These are phyloP conservation scores for Fusarium nanum DNA, from an alignment of 2,329 filamentous ascomycete genomes.

Conservation along the genomic window DNA sequence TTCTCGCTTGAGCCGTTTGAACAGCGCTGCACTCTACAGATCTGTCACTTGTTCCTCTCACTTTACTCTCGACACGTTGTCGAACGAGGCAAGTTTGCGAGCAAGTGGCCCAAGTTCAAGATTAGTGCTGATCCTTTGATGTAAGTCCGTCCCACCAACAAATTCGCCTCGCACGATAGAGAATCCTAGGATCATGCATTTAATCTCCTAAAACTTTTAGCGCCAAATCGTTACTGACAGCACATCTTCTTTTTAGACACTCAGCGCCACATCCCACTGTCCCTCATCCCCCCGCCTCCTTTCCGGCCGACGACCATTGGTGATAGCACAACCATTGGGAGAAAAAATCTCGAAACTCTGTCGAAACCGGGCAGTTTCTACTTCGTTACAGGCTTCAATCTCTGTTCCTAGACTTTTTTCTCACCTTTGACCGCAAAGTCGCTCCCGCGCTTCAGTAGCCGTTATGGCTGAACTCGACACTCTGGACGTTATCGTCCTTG, in stretches of 20 bases:
- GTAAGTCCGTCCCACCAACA: conserved; percentile 13
- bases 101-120: conserved; percentile 6
- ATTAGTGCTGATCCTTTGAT: conserved; percentile 22
- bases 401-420: neutral
- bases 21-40: neutral
- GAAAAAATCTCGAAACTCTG: conserved; percentile 25
- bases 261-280: conserved; percentile 44
- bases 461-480: conserved; percentile 96
- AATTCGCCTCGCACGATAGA: conserved; percentile 19
- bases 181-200: conserved; percentile 23
- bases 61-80: conserved; percentile 5
- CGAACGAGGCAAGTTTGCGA: conserved; percentile 2
- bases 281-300: conserved; percentile 42
- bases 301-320: conserved; percentile 42
- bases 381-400: neutral
- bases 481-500: conserved; percentile 92
- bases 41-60: neutral
- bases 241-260: conserved; percentile 37
- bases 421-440: conserved; percentile 10
- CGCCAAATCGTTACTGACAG: conserved; percentile 35
- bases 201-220: conserved; percentile 28
- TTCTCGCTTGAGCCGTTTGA: neutral
- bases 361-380: conserved; percentile 1
- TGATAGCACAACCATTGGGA: conserved; percentile 18
- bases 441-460: conserved; percentile 38